phyloP scores from a whole-genome alignment of 2,329 filamentous ascomycete genomes.

The Calonectria naviculata region DNA sequence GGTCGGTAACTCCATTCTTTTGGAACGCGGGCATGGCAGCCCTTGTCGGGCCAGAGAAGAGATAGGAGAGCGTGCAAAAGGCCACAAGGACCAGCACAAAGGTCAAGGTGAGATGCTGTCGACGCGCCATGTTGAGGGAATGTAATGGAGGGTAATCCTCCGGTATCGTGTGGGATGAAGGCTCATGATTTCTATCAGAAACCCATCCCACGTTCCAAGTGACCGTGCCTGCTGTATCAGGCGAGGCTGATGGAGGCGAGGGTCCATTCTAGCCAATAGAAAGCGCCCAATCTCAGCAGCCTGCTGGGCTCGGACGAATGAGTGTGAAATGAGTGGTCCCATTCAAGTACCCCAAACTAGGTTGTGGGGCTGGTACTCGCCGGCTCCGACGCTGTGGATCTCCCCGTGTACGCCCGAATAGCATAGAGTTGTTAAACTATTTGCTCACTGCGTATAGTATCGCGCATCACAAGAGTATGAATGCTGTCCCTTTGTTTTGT shows the following conservation, averaged over 20 bases:
- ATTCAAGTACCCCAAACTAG: constrained; percentile 16
- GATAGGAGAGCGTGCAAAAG: constrained; percentile 68
- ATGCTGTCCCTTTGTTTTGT: not conserved
- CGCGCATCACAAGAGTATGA: not conserved
- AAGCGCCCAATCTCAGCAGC: constrained; percentile 13
- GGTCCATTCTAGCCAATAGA: constrained; percentile 27
- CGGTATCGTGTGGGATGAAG: constrained; percentile 23
- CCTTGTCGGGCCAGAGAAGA: constrained; percentile 60
- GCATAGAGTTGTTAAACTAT: not conserved
- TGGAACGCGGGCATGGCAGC: constrained; percentile 30
- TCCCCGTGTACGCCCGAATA: constrained; percentile 8
- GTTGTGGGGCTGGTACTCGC: constrained; percentile 35
- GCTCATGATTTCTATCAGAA: constrained; percentile 33
- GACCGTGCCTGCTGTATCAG: constrained; percentile 27
- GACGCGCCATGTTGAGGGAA: constrained; percentile 59
- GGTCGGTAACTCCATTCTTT: constrained; percentile 20
- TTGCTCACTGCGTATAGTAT: not conserved
- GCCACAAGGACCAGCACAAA: constrained; percentile 65
- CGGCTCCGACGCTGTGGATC: constrained; percentile 30
- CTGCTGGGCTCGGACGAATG: constrained; percentile 25
- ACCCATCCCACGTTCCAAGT: constrained; percentile 16
- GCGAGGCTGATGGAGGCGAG: constrained; percentile 31
- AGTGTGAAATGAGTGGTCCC: not conserved
- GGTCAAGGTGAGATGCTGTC: constrained; percentile 63
- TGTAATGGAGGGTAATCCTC: constrained; percentile 38